Conservation (phyloP, 441 rosid genomes). For the Populus hybrid region DNA sequence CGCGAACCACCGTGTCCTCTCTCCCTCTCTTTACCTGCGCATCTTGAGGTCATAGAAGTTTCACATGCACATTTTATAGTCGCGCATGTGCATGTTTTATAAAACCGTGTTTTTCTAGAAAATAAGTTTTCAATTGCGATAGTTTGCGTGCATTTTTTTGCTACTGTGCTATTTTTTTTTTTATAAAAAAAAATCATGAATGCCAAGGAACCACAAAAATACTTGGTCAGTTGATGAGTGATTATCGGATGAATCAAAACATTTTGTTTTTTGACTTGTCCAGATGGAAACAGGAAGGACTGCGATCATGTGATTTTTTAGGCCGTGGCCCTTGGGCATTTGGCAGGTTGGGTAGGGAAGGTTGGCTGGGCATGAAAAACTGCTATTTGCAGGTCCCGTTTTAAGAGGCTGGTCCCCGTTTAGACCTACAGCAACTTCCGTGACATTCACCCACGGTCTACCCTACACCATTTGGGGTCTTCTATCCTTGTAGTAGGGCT, state of each 20-base stretch:
- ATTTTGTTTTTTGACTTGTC: not conserved
- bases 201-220: not conserved
- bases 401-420: not conserved
- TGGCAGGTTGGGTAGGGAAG: not conserved
- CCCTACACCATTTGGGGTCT: not conserved
- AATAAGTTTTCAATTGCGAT: no score
- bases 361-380: not conserved
- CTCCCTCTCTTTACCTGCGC: no score
- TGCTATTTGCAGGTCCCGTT: not conserved
- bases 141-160: not conserved
- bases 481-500: not conserved
- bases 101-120: no score
- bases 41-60: not conserved
- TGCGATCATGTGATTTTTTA: not conserved
- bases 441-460: not conserved
- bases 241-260: slow-evolving; percentile 12
- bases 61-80: not conserved
- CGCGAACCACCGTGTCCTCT: no score
- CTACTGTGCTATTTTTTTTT: no score
- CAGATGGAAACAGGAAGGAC: not conserved
- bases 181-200: not conserved
- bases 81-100: not conserved
- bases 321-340: not conserved
- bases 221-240: slow-evolving; percentile 8
- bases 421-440: not conserved